A percentile compares a stretch with the other conserved stretches of the same genome.
phyloP scores from a whole-genome alignment of 805 yeast genomes.

The Nakazawaea wyomingensis region DNA sequence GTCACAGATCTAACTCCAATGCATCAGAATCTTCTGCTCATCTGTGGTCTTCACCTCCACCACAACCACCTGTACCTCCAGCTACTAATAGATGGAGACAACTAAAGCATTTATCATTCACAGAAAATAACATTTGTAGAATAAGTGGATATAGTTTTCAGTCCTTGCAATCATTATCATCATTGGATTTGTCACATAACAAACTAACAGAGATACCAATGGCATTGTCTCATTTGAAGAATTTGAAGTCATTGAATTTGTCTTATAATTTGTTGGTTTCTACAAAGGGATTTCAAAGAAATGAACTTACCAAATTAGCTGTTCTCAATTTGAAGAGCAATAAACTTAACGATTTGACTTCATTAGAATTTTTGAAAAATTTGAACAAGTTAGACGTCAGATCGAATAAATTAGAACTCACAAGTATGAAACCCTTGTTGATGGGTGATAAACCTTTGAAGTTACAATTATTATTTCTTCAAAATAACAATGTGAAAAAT shows the following conservation, averaged over 20 bases:
- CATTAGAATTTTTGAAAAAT: slow-evolving; percentile 36
- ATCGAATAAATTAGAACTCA: slow-evolving; percentile 36
- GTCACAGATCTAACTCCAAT: slow-evolving; percentile 14
- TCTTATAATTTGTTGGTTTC: slow-evolving; percentile 41
- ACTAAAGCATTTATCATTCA: slow-evolving; percentile 34
- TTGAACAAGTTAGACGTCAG: slow-evolving; percentile 51
- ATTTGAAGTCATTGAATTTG: slow-evolving; percentile 47
- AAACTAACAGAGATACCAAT: slow-evolving; percentile 43
- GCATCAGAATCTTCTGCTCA: slow-evolving; percentile 8
- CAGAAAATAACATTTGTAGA: slow-evolving; percentile 32
- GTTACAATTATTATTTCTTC: slow-evolving; percentile 26
- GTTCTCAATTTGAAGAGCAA: slow-evolving; percentile 49
- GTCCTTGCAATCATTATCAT: slow-evolving; percentile 26
- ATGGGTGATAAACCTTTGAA: slow-evolving; percentile 16
- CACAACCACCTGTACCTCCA: slow-evolving; percentile 6
- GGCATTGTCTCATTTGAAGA: slow-evolving; percentile 44
- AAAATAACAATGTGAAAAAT: slow-evolving; percentile 26
- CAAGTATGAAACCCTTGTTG: slow-evolving; percentile 36
- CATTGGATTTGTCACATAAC: slow-evolving; percentile 54
- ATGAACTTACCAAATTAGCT: slow-evolving; percentile 36
- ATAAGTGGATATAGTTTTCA: slow-evolving; percentile 27
- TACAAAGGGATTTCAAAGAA: slow-evolving; percentile 26
- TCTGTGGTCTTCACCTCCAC: slow-evolving; percentile 3
- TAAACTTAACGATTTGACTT: slow-evolving; percentile 33
- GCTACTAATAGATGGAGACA: slow-evolving; percentile 28